Evolutionary conservation across 805 yeast genomes (phyloP).

Genomic region (Spathaspora arborariae): DNA sequence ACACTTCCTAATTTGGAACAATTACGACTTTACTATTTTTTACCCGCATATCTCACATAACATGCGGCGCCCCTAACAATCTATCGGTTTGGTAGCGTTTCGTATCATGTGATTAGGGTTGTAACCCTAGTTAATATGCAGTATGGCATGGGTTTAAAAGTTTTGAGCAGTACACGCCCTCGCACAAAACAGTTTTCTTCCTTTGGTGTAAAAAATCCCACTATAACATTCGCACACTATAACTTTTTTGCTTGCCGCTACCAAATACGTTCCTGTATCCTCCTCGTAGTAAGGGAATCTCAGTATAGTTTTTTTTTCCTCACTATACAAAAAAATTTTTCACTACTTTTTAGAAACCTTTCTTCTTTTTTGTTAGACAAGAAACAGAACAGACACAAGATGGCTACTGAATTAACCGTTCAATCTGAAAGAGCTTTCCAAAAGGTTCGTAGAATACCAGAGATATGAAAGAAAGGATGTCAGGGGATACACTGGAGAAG

Average conservation of each 20-base stretch:
- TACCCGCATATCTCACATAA: neutral
- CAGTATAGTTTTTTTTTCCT: conserved; percentile 7
- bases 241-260: neutral
- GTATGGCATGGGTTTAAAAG: neutral
- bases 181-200: neutral
- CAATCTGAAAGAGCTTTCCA: conserved; percentile 99
- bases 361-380: neutral
- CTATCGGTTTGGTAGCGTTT: neutral
- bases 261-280: neutral
- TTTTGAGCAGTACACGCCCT: neutral
- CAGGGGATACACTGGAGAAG: neutral
- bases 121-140: neutral
- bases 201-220: neutral
- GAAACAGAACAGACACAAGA: conserved; percentile 20
- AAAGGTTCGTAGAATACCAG: conserved; percentile 72
- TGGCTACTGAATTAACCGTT: conserved; percentile 99
- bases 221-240: neutral
- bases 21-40: neutral
- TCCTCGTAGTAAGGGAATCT: neutral
- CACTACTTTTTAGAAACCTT: neutral
- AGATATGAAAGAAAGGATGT: neutral
- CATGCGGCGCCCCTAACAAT: neutral
- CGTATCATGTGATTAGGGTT: conserved; percentile 1
- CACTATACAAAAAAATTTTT: conserved; percentile 3
- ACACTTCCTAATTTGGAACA: neutral